Conservation (phyloP, 2,329 filamentous ascomycete species). For the Neopestalotiopsis rosae region DNA sequence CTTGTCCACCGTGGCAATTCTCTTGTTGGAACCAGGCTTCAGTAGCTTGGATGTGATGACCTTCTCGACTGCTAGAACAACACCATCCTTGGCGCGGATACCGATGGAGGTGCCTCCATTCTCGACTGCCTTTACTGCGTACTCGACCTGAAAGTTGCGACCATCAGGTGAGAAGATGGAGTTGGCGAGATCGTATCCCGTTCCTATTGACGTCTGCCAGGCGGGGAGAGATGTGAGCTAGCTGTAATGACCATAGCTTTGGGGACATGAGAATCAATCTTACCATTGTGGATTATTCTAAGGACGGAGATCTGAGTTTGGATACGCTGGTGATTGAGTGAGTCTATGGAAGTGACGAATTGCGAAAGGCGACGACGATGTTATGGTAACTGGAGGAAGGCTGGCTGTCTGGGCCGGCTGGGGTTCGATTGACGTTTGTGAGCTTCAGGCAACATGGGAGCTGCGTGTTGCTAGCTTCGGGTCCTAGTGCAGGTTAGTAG, state of each 20-base stretch:
- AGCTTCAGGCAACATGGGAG: slow-evolving; percentile 20
- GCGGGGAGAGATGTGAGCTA: slow-evolving; percentile 2
- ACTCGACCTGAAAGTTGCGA: slow-evolving; percentile 99
- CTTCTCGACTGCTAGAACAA: slow-evolving; percentile 96
- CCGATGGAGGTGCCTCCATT: slow-evolving; percentile 96
- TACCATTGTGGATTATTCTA: slow-evolving; percentile 11
- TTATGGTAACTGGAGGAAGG: slow-evolving; percentile 5
- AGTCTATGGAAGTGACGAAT: slow-evolving; percentile 1
- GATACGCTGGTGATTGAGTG: background rate
- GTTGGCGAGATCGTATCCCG: slow-evolving; percentile 98
- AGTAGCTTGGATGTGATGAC: slow-evolving; percentile 93
- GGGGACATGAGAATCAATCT: background rate
- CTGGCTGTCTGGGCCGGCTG: background rate
- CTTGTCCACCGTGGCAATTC: slow-evolving; percentile 92
- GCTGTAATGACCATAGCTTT: background rate
- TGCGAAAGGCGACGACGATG: background rate
- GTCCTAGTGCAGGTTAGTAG: background rate
- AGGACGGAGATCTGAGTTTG: background rate
- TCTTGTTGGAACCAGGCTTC: slow-evolving; percentile 94
- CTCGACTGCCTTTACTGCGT: slow-evolving; percentile 97
- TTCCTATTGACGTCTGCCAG: slow-evolving; percentile 92
- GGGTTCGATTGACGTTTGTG: slow-evolving; percentile 14
- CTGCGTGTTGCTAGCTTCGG: slow-evolving; percentile 17
- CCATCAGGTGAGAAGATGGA: slow-evolving; percentile 99
- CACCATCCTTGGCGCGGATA: slow-evolving; percentile 95